phyloP scores from a whole-genome alignment of 2,329 filamentous ascomycete species.

The Epicoccum nigrum region DNA sequence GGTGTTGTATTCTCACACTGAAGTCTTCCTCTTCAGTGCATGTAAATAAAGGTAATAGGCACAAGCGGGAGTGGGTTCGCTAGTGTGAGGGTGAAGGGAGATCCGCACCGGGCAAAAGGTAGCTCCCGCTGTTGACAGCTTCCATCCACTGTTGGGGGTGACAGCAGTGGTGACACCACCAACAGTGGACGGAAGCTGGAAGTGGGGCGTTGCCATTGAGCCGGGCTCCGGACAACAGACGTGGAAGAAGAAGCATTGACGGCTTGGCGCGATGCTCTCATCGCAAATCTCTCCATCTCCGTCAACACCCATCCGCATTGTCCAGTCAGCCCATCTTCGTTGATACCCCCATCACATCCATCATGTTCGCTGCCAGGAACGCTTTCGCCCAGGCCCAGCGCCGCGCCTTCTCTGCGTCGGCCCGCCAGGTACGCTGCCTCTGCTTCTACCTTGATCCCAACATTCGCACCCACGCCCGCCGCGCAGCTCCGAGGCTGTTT shows the following conservation, averaged over 20 bases:
- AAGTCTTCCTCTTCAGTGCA: too few relatives aligned
- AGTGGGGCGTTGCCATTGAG: not conserved
- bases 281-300: slow-evolving; percentile 33
- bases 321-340: slow-evolving; percentile 37
- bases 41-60: too few relatives aligned
- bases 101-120: slow-evolving; percentile 2
- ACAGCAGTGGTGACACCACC: not conserved
- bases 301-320: slow-evolving; percentile 23
- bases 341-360: slow-evolving; percentile 28
- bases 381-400: slow-evolving; percentile 58
- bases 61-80: too few relatives aligned
- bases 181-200: too few relatives aligned
- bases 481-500: slow-evolving; percentile 12
- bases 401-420: slow-evolving; percentile 59
- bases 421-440: slow-evolving; percentile 57
- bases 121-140: not conserved
- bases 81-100: not conserved
- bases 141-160: too few relatives aligned
- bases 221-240: slow-evolving; percentile 6
- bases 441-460: not conserved
- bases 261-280: slow-evolving; percentile 13
- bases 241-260: slow-evolving; percentile 12
- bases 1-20: too few relatives aligned
- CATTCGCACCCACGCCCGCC: not conserved
- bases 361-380: slow-evolving; percentile 72